Conservation (phyloP, 208 protist genomes). For the Novymonas esmeraldas region DNA sequence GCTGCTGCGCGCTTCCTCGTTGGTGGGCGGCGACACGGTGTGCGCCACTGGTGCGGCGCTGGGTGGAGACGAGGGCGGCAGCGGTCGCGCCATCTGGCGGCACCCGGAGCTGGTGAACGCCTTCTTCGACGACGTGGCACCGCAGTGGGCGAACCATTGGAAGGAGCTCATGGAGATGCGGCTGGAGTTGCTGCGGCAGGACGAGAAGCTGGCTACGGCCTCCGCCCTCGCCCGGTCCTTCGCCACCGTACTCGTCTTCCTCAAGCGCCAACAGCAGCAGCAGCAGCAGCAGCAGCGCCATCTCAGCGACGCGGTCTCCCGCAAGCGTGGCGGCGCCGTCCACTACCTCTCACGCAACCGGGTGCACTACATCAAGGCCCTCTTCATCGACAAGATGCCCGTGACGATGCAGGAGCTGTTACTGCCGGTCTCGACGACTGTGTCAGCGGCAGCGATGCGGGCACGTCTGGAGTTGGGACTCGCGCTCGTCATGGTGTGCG, state of each 20-base stretch:
- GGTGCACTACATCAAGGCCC: conserved; percentile 44
- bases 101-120: conserved; percentile 40
- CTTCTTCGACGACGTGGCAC: conserved; percentile 52
- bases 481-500: conserved; percentile 47
- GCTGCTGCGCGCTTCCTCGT: conserved; percentile 1
- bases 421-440: conserved; percentile 2
- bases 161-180: conserved; percentile 81
- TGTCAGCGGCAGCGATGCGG: conserved; percentile 8
- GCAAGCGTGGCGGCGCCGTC: not conserved
- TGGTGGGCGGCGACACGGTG: not conserved
- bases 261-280: conserved; percentile 48
- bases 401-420: conserved; percentile 70
- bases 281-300: conserved; percentile 19
- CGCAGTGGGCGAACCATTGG: conserved; percentile 64
- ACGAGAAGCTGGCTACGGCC: conserved; percentile 48
- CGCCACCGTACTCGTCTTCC: conserved; percentile 45
- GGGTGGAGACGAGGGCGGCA: not conserved
- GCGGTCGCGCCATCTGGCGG: conserved; percentile 20
- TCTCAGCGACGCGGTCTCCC: not conserved
- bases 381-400: conserved; percentile 65
- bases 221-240: conserved; percentile 53
- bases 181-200: conserved; percentile 52
- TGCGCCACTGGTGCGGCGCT: not conserved
- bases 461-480: conserved; percentile 47
- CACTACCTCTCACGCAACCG: conserved; percentile 25